These are phyloP conservation scores for Ceriops zippeliana DNA, from an alignment of 345 rosid genomes.

Conservation along the genomic window DNA sequence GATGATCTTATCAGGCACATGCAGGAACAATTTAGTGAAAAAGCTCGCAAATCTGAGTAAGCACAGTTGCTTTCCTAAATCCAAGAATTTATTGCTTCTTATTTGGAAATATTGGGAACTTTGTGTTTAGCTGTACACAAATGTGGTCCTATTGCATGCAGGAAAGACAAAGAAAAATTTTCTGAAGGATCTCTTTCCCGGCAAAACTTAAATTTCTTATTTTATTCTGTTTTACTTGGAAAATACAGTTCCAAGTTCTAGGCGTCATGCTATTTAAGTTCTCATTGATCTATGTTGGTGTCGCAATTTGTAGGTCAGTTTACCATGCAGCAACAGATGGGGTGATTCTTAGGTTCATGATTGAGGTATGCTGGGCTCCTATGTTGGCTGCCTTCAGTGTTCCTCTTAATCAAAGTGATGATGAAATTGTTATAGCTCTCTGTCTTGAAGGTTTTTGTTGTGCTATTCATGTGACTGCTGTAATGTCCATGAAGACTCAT, in stretches of 20 bases:
- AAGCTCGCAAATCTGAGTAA: slow-evolving; percentile 97
- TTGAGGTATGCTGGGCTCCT: slow-evolving; percentile 99
- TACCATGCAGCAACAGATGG: slow-evolving; percentile 98
- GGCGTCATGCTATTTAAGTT: neutral
- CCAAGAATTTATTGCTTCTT: neutral
- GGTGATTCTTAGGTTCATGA: slow-evolving; percentile 92
- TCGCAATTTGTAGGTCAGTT: slow-evolving; percentile 77
- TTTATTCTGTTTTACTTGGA: neutral
- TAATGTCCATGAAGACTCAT: slow-evolving; percentile 98
- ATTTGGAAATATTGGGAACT: neutral
- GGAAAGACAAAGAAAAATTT: neutral
- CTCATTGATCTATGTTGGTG: slow-evolving; percentile 26
- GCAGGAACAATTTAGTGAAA: slow-evolving; percentile 98
- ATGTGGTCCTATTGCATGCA: neutral
- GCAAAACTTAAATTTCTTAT: neutral
- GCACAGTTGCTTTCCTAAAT: slow-evolving; percentile 30
- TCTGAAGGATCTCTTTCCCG: neutral
- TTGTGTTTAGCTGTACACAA: no score
- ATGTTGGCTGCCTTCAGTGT: slow-evolving; percentile 99
- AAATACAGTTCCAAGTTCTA: neutral
- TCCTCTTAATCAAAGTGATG: slow-evolving; percentile 96
- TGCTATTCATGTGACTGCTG: slow-evolving; percentile 97
- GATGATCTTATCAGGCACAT: slow-evolving; percentile 93
- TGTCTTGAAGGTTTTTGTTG: slow-evolving; percentile 88
- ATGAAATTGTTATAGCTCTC: slow-evolving; percentile 71